These are phyloP conservation scores for Didymella segeticola DNA, from an alignment of 2,329 filamentous ascomycete species.

Conservation along the genomic window DNA sequence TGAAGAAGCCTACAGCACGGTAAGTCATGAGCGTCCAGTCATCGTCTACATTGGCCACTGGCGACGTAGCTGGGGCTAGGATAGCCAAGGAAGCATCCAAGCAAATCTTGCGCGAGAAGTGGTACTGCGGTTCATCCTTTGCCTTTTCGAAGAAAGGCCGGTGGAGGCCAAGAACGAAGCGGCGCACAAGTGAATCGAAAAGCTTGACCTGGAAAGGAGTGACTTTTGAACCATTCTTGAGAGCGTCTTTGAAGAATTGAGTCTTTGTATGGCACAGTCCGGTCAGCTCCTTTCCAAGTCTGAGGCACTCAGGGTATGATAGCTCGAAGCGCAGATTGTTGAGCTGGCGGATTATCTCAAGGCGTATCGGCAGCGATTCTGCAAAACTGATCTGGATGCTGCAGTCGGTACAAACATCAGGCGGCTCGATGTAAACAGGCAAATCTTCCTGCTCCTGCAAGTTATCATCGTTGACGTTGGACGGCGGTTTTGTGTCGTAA, in stretches of 20 bases:
- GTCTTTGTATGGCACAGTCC: slow-evolving; percentile 29
- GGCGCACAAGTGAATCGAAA: slow-evolving; percentile 59
- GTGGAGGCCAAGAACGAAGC: slow-evolving; percentile 64
- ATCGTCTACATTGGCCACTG: slow-evolving; percentile 20
- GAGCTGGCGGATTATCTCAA: slow-evolving; percentile 44
- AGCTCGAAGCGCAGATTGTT: slow-evolving; percentile 42
- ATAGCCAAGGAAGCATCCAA: slow-evolving; percentile 48
- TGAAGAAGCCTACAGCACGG: slow-evolving; percentile 33
- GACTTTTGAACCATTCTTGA: slow-evolving; percentile 10
- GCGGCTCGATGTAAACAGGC: slow-evolving; percentile 30
- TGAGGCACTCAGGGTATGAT: slow-evolving; percentile 39
- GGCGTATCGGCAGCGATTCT: slow-evolving; percentile 45
- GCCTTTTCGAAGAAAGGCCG: slow-evolving; percentile 56
- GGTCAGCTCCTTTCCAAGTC: slow-evolving; percentile 35
- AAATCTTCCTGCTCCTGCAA: slow-evolving; percentile 36
- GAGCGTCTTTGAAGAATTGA: slow-evolving; percentile 22
- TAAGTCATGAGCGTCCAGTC: slow-evolving; percentile 32
- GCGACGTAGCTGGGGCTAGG: slow-evolving; percentile 22
- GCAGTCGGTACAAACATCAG: slow-evolving; percentile 42
- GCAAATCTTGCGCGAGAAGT: slow-evolving; percentile 58
- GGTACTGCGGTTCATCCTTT: slow-evolving; percentile 54
- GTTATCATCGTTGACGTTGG: slow-evolving; percentile 52
- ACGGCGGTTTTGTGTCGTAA: slow-evolving; percentile 48
- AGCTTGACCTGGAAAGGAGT: slow-evolving; percentile 57
- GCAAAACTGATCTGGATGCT: slow-evolving; percentile 47